Conservation (phyloP, 768 basidiomycete species). For the Coprinopsis strossmayeri region DNA sequence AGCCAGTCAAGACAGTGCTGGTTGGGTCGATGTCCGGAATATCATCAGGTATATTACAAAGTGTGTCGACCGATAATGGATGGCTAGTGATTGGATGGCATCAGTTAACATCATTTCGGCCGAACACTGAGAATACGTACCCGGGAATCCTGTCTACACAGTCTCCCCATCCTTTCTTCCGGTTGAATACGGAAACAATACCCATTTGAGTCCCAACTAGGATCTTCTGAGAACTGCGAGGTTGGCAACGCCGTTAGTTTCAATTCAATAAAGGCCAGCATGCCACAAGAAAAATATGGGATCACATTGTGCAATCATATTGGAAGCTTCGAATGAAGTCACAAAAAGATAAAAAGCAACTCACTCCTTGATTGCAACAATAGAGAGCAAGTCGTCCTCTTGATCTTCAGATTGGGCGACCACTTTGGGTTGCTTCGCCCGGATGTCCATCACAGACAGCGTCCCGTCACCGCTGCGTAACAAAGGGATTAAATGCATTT, state of each 20-base stretch:
- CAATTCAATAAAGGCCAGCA: too few relatives aligned
- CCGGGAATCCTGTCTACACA: conserved; percentile 89
- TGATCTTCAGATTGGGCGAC: conserved; percentile 90
- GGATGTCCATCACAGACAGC: conserved; percentile 85
- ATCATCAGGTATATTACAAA: conserved; percentile 63
- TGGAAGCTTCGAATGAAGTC: not conserved
- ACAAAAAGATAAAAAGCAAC: conserved; percentile 16
- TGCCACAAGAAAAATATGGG: too few relatives aligned
- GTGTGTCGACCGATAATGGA: conserved; percentile 84
- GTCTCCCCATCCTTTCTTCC: conserved; percentile 82
- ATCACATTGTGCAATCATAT: too few relatives aligned
- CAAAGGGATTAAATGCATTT: not conserved
- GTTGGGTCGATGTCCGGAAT: conserved; percentile 56
- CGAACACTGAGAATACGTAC: conserved; percentile 32
- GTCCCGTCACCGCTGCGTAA: conserved; percentile 80
- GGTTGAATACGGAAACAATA: conserved; percentile 85
- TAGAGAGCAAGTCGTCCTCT: conserved; percentile 88
- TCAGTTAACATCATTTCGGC: conserved; percentile 1
- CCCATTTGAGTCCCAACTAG: conserved; percentile 89
- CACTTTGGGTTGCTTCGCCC: conserved; percentile 72
- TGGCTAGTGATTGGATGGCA: conserved; percentile 46
- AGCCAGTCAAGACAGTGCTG: conserved; percentile 79
- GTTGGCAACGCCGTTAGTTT: too few relatives aligned
- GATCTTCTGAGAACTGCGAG: conserved; percentile 72
- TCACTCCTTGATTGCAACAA: conserved; percentile 78